phyloP scores from a whole-genome alignment of 1,284 basidiomycete species.

The Pseudozyma flocculosa region DNA sequence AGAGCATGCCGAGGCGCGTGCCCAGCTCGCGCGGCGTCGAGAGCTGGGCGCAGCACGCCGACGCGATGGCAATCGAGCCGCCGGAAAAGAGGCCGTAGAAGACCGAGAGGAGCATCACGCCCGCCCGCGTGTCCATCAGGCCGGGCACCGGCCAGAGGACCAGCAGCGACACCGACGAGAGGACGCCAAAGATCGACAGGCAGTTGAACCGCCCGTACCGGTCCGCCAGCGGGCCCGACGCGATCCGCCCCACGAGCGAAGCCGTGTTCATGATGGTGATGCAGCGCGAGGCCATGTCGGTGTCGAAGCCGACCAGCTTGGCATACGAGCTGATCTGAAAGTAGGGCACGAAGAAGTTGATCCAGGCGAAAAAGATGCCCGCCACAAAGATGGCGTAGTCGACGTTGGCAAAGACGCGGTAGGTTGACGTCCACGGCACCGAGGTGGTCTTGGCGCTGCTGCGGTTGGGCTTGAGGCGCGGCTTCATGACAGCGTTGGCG shows the following conservation, averaged over 20 bases:
- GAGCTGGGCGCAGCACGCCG: slow-evolving; percentile 24
- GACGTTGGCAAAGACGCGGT: background rate
- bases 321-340: slow-evolving; percentile 34
- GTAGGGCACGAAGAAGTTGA: slow-evolving; percentile 39
- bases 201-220: slow-evolving; percentile 29
- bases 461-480: slow-evolving; percentile 13
- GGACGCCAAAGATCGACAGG: slow-evolving; percentile 14
- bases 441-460: background rate
- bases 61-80: slow-evolving; percentile 25
- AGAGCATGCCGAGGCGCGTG: slow-evolving; percentile 19
- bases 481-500: slow-evolving; percentile 21
- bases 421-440: background rate
- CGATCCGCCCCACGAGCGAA: slow-evolving; percentile 21
- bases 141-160: slow-evolving; percentile 31
- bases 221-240: slow-evolving; percentile 21
- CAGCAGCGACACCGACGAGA: slow-evolving; percentile 12
- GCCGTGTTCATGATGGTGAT: slow-evolving; percentile 33
- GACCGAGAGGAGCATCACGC: slow-evolving; percentile 13
- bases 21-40: slow-evolving; percentile 10
- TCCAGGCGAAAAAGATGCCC: slow-evolving; percentile 21
- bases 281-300: slow-evolving; percentile 21
- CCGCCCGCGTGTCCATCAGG: slow-evolving; percentile 23
- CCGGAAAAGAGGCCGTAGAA: slow-evolving; percentile 25
- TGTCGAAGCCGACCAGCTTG: slow-evolving; percentile 13
- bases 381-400: slow-evolving; percentile 22